These are phyloP conservation scores for Aspergillus kassunensis DNA, from an alignment of 495 filamentous ascomycete genomes.

Conservation along the genomic window DNA sequence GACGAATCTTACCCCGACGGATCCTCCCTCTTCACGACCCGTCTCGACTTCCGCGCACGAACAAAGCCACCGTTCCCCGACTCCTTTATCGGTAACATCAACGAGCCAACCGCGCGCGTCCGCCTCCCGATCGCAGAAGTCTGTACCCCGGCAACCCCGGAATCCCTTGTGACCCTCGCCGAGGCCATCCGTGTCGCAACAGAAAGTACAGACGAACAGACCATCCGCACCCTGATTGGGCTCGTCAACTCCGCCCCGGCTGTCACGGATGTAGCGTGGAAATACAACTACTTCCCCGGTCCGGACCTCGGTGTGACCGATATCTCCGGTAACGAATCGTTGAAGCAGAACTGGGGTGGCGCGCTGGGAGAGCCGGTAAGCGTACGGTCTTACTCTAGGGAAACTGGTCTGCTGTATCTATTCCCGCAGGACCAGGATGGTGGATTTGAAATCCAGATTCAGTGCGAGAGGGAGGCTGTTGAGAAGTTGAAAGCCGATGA, in stretches of 20 bases:
- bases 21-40: constrained; percentile 8
- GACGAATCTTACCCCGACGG: neutral
- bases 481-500: constrained; percentile 3
- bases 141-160: neutral
- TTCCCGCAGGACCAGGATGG: constrained; percentile 8
- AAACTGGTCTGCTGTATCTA: constrained; percentile 9
- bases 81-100: constrained; percentile 9
- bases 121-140: constrained; percentile 3
- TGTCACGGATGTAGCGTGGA: constrained; percentile 10
- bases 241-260: constrained; percentile 5
- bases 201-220: constrained; percentile 1
- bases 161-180: constrained; percentile 5
- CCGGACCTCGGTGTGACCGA: constrained; percentile 9
- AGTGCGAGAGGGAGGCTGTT: constrained; percentile 9
- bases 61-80: constrained; percentile 5
- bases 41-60: constrained; percentile 10
- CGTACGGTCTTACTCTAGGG: constrained; percentile 4
- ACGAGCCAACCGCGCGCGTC: constrained; percentile 9
- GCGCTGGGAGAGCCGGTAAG: neutral
- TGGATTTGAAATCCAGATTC: constrained; percentile 9
- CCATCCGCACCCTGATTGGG: constrained; percentile 6
- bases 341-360: constrained; percentile 5
- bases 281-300: constrained; percentile 10
- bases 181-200: constrained; percentile 10
- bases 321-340: constrained; percentile 3